Percentiles rank a stretch among this genome's conserved stretches.
These are phyloP conservation scores for Skeletonema costatum DNA, from an alignment of 108 stramenopile species.

Conservation along the genomic window DNA sequence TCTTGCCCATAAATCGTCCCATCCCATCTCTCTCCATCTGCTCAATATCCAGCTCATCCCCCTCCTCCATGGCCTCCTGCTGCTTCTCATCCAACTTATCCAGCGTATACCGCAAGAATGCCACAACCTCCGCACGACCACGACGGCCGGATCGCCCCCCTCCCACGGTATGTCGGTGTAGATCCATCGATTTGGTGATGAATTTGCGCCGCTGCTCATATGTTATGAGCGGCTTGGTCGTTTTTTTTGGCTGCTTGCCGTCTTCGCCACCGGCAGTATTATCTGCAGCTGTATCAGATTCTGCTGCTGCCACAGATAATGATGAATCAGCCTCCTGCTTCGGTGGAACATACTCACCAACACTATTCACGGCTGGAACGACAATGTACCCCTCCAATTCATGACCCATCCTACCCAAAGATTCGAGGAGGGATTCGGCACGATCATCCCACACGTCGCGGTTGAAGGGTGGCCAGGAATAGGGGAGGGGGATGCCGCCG, in stretches of 20 bases:
- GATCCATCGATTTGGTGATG: slow-evolving; percentile 37
- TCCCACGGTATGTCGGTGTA: slow-evolving; percentile 36
- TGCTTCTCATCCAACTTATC: slow-evolving; percentile 43
- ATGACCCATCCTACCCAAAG: slow-evolving; percentile 38
- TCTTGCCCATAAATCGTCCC: slow-evolving; percentile 4
- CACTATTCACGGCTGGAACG: slow-evolving; percentile 6
- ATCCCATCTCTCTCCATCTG: slow-evolving; percentile 17
- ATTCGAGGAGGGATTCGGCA: slow-evolving; percentile 26
- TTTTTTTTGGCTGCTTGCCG: neutral
- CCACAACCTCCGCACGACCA: slow-evolving; percentile 43
- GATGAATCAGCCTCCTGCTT: neutral
- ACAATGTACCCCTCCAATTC: slow-evolving; percentile 30
- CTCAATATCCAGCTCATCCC: slow-evolving; percentile 1
- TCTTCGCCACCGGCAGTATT: neutral
- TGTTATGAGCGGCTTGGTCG: slow-evolving; percentile 30
- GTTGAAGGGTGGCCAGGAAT: slow-evolving; percentile 44
- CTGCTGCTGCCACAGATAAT: neutral
- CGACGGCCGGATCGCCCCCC: slow-evolving; percentile 43
- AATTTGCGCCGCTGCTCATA: slow-evolving; percentile 32
- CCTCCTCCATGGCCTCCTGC: slow-evolving; percentile 34
- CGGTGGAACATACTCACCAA: neutral
- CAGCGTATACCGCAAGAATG: slow-evolving; percentile 34
- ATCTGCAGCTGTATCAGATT: neutral
- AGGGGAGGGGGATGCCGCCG: slow-evolving; percentile 50
- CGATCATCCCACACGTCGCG: slow-evolving; percentile 45